These are phyloP conservation scores for Trichoderma simmonsii DNA, from an alignment of 2,329 filamentous ascomycete species.

Conservation along the genomic window DNA sequence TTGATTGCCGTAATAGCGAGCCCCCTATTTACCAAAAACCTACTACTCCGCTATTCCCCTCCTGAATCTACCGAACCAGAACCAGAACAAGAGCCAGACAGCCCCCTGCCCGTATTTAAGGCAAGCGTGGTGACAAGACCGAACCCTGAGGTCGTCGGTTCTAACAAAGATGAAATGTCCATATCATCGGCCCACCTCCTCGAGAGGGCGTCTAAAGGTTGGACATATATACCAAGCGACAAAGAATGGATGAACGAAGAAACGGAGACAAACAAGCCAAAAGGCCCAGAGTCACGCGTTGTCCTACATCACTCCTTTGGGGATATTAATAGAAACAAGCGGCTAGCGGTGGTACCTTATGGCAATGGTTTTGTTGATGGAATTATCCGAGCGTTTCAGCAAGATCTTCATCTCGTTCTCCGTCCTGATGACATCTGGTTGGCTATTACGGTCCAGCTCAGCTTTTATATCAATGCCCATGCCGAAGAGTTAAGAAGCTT, in stretches of 20 bases:
- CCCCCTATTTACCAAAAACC: neutral
- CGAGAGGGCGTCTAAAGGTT: neutral
- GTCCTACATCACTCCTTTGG: neutral
- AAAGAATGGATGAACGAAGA: neutral
- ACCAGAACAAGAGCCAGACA: neutral
- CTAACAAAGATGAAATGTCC: neutral
- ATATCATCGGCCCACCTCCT: neutral
- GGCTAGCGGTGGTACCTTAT: neutral
- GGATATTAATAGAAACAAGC: neutral
- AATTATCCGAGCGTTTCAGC: conserved; percentile 8
- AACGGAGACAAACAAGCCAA: neutral
- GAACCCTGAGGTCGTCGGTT: neutral
- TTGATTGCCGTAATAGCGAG: neutral
- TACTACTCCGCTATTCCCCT: neutral
- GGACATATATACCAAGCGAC: neutral
- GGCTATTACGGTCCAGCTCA: conserved; percentile 27
- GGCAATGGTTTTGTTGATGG: neutral
- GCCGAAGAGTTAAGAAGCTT: conserved; percentile 17
- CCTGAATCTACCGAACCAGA: neutral
- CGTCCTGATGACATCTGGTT: conserved; percentile 30
- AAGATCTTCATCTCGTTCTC: conserved; percentile 23
- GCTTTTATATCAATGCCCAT: conserved; percentile 21
- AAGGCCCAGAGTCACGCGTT: neutral
- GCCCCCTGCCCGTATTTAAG: neutral
- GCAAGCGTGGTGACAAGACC: neutral